Evolutionary conservation across 2,329 filamentous ascomycete species (phyloP).

Genomic region (Fusarium bactridioides): DNA sequence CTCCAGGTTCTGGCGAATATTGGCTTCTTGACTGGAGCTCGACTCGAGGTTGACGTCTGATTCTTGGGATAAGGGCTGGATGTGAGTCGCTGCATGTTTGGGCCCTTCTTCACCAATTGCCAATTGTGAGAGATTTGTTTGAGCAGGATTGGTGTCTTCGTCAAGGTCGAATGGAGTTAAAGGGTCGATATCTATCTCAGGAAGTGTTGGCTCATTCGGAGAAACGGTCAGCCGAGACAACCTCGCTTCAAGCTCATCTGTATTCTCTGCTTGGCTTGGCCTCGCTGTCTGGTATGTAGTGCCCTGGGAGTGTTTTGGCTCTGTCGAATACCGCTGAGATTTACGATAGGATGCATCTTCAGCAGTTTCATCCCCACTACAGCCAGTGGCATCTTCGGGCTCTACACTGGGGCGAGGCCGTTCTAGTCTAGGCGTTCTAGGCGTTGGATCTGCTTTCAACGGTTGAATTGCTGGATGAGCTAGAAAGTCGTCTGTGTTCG

Average conservation of each 20-base stretch:
- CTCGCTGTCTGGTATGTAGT: not conserved
- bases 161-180: conserved; percentile 1
- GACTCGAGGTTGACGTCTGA: conserved; percentile 5
- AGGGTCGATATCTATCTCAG: not conserved
- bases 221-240: conserved; percentile 22
- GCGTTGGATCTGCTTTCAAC: conserved; percentile 5
- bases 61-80: conserved; percentile 4
- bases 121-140: conserved; percentile 4
- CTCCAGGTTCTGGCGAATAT: not conserved
- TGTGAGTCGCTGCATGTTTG: not conserved
- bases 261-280: not conserved
- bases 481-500: not conserved
- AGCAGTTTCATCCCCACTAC: not conserved
- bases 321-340: not conserved
- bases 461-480: conserved; percentile 31
- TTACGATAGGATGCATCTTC: not conserved
- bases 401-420: conserved; percentile 18
- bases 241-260: conserved; percentile 9
- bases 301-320: not conserved
- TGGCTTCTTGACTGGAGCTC: conserved; percentile 5
- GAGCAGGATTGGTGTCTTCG: not conserved
- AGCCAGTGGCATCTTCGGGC: not conserved
- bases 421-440: conserved; percentile 26
- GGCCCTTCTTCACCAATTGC: conserved; percentile 11
- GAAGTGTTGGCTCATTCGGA: not conserved